phyloP scores from a whole-genome alignment of 768 basidiomycete genomes.

The Mycena kentingensis region DNA sequence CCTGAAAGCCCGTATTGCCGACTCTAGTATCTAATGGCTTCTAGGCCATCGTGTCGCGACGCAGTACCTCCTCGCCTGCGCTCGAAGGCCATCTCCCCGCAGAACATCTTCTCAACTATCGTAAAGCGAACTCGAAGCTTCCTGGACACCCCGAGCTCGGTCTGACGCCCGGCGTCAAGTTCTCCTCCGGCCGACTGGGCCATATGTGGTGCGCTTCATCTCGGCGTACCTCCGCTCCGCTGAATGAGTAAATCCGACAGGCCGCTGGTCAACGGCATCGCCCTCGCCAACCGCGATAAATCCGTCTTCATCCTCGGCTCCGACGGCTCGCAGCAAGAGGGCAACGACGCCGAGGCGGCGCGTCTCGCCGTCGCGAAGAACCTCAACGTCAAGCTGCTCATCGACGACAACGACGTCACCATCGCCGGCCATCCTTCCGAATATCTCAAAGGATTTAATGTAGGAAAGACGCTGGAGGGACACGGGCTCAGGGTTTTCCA shows the following conservation, averaged over 20 bases:
- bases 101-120: conserved; percentile 82
- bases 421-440: conserved; percentile 88
- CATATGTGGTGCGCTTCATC: conserved; percentile 69
- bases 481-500: conserved; percentile 79
- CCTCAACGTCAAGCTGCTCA: conserved; percentile 82
- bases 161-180: conserved; percentile 89
- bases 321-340: conserved; percentile 90
- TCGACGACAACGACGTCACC: conserved; percentile 91
- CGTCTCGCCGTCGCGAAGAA: conserved; percentile 81
- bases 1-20: conserved; percentile 2
- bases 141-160: conserved; percentile 91
- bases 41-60: conserved; percentile 88
- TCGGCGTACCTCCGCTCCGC: neutral
- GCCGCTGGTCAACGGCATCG: conserved; percentile 83
- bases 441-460: conserved; percentile 77
- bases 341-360: conserved; percentile 89
- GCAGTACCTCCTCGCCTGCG: conserved; percentile 81
- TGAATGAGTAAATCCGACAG: conserved; percentile 29
- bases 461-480: conserved; percentile 72
- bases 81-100: conserved; percentile 70
- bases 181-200: conserved; percentile 89
- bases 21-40: neutral
- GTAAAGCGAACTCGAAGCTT: conserved; percentile 82
- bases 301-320: conserved; percentile 83
- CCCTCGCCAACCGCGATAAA: conserved; percentile 77